phyloP scores from a whole-genome alignment of 805 yeast genomes.

The Lipomyces japonicus region DNA sequence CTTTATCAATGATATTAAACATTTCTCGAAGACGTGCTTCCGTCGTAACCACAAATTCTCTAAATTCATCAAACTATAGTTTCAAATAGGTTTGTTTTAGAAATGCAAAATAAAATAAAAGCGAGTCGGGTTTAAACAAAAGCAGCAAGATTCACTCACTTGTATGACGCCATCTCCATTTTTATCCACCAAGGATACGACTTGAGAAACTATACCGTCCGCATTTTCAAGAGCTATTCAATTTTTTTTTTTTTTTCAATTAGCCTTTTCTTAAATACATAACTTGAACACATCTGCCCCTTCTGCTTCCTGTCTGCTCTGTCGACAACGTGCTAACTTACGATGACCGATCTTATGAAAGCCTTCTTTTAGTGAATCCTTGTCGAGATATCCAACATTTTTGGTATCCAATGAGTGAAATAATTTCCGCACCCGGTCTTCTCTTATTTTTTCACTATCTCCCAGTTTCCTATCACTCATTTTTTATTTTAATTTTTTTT shows the following conservation, averaged over 20 bases:
- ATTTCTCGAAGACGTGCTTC: slow-evolving; percentile 29
- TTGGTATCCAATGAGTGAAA: slow-evolving; percentile 46
- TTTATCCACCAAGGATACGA: slow-evolving; percentile 17
- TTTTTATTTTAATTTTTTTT: too few relatives aligned
- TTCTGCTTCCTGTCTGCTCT: too few relatives aligned
- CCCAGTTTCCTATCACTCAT: too few relatives aligned
- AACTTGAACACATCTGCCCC: too few relatives aligned
- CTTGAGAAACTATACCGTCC: slow-evolving; percentile 14
- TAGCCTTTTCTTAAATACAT: slow-evolving; percentile 46
- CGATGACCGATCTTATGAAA: slow-evolving; percentile 50
- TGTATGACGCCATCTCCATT: slow-evolving; percentile 25
- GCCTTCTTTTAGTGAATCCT: slow-evolving; percentile 40
- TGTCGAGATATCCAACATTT: slow-evolving; percentile 40
- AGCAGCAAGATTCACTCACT: slow-evolving; percentile 3
- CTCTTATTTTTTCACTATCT: too few relatives aligned
- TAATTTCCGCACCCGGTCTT: slow-evolving; percentile 41
- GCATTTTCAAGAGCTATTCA: slow-evolving; percentile 23
- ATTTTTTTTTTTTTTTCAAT: background rate
- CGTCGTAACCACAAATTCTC: slow-evolving; percentile 31
- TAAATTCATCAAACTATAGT: slow-evolving; percentile 29
- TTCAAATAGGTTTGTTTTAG: slow-evolving; percentile 1
- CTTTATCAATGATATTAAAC: slow-evolving; percentile 32
- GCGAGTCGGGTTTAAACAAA: background rate
- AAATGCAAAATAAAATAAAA: slow-evolving; percentile 1
- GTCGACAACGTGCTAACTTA: too few relatives aligned